phyloP scores from a whole-genome alignment of 192 early-diverging fungal species.

The Coemansia sp. region DNA sequence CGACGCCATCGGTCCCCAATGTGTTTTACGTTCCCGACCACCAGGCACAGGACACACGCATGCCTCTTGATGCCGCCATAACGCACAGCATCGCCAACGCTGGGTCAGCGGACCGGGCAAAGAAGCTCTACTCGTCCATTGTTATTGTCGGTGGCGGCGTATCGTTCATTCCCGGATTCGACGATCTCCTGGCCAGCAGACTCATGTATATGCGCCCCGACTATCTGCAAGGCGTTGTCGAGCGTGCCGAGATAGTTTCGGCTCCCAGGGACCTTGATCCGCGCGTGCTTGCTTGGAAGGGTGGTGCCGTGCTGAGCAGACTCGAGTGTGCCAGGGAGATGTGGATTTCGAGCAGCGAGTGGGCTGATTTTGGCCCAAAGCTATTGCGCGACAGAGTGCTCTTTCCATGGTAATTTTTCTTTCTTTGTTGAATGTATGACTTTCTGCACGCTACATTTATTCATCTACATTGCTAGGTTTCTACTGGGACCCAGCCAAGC shows the following conservation, averaged over 20 bases:
- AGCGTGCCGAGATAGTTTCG: conserved; percentile 68
- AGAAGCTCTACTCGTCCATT: conserved; percentile 73
- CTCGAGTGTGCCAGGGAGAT: conserved; percentile 76
- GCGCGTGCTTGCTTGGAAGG: conserved; percentile 84
- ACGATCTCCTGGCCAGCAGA: conserved; percentile 31
- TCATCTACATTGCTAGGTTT: too few relatives aligned
- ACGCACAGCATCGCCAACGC: conserved; percentile 66
- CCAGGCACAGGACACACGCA: conserved; percentile 34
- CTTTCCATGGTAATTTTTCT: conserved; percentile 59
- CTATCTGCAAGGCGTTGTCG: conserved; percentile 38
- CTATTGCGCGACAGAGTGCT: conserved; percentile 64
- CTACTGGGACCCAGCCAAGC: too few relatives aligned
- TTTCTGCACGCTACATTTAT: background rate
- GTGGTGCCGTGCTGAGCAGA: conserved; percentile 74
- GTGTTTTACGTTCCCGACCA: conserved; percentile 33
- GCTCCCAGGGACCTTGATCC: conserved; percentile 84
- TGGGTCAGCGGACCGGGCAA: conserved; percentile 68
- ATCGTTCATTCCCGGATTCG: conserved; percentile 64
- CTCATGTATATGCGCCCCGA: conserved; percentile 39
- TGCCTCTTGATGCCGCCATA: conserved; percentile 68
- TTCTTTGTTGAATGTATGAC: background rate
- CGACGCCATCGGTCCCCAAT: conserved; percentile 14
- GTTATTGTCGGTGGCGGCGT: conserved; percentile 86
- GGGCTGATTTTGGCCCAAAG: conserved; percentile 69
- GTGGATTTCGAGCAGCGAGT: conserved; percentile 75